Evolutionary conservation across 2,329 filamentous ascomycete genomes (phyloP), one percentile per base, ranked within the genome.

Genomic region (Xylaria sp.): DNA sequence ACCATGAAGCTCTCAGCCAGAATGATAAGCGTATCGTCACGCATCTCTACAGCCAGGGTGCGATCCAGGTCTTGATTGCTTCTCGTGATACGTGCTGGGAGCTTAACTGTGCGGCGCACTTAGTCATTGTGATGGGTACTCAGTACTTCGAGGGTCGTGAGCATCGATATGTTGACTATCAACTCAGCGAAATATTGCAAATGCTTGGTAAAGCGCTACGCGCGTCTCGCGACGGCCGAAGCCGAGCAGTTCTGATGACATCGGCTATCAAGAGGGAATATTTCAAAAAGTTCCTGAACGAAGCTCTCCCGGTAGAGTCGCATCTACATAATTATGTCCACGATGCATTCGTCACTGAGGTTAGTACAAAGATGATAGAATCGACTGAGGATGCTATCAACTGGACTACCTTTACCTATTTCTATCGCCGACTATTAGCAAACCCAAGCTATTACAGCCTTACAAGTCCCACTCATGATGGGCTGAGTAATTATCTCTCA

Each of bases 341-440:
- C 75, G 97, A 99, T 81, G 94, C 94, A 0, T 98, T 99, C 75
- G 95, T 99, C 53, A 94, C 95, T 0, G 96, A 99, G 81, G 94
- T 98, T 76, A 97, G 94, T 84, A 97, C 94, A 20, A 95, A 94
- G 84, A 97, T 94, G 79, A 96, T 99, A 69, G 90, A 93, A 75
- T 97, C 94, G 13, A 97, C 94, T 15, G 96, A 98, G 75, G 95
- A 98, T 82, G 96, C 95, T 11, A 94, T 99, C 74, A 97, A 97
- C 81, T 99, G 96, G 96, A 93, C 94, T 44, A 98, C 96, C 0
- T 98, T 97, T 79, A 97, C 95, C 11, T 99, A 97, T 83, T 97
- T 98, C 83, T 99, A 99, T 83, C 92, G 96, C 51, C 91, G 96
- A 67, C 87, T 99, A 44, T 87, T 98, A 42, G 94, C 95, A 36